phyloP scores from a whole-genome alignment of 23 red algal genomes.

The Gracilaria domingensis region DNA sequence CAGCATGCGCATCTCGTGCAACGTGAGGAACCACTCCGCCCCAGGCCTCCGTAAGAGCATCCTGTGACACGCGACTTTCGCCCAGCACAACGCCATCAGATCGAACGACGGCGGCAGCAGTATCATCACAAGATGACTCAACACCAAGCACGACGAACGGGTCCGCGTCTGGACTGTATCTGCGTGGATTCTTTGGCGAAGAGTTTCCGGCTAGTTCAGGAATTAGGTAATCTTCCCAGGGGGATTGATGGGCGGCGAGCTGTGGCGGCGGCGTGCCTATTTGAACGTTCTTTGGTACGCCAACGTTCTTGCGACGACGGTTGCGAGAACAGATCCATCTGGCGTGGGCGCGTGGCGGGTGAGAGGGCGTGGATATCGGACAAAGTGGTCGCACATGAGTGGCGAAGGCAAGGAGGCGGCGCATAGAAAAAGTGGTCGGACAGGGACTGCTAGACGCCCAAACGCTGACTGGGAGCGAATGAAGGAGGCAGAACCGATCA shows the following conservation, averaged over 20 bases:
- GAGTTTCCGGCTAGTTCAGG: conserved; percentile 64
- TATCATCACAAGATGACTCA: conserved; percentile 98
- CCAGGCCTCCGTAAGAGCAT: conserved; percentile 75
- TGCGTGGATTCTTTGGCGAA: conserved; percentile 8
- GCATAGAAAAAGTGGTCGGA: conserved; percentile 5
- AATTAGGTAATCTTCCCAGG: conserved; percentile 76
- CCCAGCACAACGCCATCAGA: conserved; percentile 82
- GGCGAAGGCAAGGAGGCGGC: conserved; percentile 5
- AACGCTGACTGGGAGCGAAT: too few relatives aligned
- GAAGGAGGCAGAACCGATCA: too few relatives aligned
- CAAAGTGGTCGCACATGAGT: neutral
- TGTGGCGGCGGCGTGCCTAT: conserved; percentile 31
- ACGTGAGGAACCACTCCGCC: conserved; percentile 95
- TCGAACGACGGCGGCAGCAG: conserved; percentile 88
- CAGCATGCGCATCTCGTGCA: conserved; percentile 90
- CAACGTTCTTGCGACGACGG: conserved; percentile 57
- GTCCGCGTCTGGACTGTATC: neutral
- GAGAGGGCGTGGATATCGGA: neutral
- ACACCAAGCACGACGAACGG: conserved; percentile 89
- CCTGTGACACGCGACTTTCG: conserved; percentile 78
- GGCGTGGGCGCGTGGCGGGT: neutral
- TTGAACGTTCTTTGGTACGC: conserved; percentile 67
- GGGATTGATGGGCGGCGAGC: conserved; percentile 44
- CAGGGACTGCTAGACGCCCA: neutral
- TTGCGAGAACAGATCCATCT: conserved; percentile 63